Conservation (phyloP, 2,329 filamentous ascomycete species). For the Paecilomyces dactylethromorphus region DNA sequence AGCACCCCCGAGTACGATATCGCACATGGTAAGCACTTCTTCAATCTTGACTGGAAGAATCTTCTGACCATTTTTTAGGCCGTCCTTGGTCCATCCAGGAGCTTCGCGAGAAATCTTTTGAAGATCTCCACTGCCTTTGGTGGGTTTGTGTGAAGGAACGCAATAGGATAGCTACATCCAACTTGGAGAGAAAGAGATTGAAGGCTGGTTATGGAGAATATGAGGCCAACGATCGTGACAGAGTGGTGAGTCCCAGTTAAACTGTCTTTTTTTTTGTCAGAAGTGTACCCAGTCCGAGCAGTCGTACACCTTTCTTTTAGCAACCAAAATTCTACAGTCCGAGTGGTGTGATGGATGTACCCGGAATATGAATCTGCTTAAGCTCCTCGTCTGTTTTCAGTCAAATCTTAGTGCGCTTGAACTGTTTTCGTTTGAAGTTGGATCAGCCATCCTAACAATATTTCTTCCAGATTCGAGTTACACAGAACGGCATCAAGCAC, state of each 20-base stretch:
- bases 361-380: neutral
- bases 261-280: neutral
- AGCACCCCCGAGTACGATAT: conserved; percentile 64
- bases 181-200: conserved; percentile 59
- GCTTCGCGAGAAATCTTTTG: conserved; percentile 83
- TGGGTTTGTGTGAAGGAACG: conserved; percentile 89
- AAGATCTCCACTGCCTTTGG: conserved; percentile 87
- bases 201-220: conserved; percentile 66
- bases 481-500: conserved; percentile 77
- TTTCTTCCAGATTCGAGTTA: conserved; percentile 58
- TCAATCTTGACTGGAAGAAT: neutral
- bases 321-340: neutral
- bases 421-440: neutral
- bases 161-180: conserved; percentile 79
- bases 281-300: neutral
- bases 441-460: neutral
- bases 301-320: neutral
- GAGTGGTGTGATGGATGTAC: neutral
- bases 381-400: neutral
- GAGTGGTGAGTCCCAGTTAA: conserved; percentile 51
- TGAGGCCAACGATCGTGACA: conserved; percentile 59
- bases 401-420: neutral
- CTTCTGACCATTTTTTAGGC: conserved; percentile 41
- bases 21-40: conserved; percentile 53
- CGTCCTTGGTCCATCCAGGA: conserved; percentile 80